Base-by-base conservation (phyloP, 2,329 filamentous ascomycete species). In the Xylariaceae sp. region DNA sequence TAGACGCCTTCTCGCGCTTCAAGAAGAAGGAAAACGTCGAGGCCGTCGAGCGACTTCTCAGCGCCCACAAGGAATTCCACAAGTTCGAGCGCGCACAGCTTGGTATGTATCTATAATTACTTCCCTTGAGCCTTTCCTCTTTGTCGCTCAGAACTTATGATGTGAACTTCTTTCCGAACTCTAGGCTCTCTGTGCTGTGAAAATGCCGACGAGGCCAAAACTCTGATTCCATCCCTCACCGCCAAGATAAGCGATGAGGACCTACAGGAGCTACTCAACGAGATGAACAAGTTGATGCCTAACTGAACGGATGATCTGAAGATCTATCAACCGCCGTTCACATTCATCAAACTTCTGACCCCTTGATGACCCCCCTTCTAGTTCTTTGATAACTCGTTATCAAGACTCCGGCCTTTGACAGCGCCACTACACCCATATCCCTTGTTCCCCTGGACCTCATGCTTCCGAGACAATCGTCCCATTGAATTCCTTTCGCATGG, bases 61-160 rank as follows among this genome's bases (percentile, higher is more conserved):
- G 86, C 55, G 80, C 85, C 47, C 86, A 89, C 63, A 81, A 82
- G 53, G 82, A 89, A 64, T 73, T 98, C 57, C 87, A 88, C 61
- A 87, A 90, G 66, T 97, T 97, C 65, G 93, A 98, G 77, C 82
- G 89, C 60, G 91, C 89, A 36, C 89, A 96, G 71, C 76, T 97
- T 53, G 92, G 90, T 91, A 74, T 49, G 75, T 68, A 12, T 25
- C 21, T 27, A 20, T 34, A 10, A 32, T 34, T 22, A 21, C 29
- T 34, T 41, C 17, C 21, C 34, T 38, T 42, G 23, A 16, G 36
- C 20, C 19, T n/a, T 14, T 8, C 8, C n/a, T n/a, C n/a, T n/a
- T 38, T 36, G 12, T 8, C n/a, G 20, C n/a, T 11, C 23, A 37
- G 22, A 39, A 22, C 45, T 48, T 27, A 50, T 22, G 34, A 22